Evolutionary conservation across 108 stramenopile species (phyloP), one percentile per base, ranked within the genome.

Genomic region (Chaetoceros muelleri): DNA sequence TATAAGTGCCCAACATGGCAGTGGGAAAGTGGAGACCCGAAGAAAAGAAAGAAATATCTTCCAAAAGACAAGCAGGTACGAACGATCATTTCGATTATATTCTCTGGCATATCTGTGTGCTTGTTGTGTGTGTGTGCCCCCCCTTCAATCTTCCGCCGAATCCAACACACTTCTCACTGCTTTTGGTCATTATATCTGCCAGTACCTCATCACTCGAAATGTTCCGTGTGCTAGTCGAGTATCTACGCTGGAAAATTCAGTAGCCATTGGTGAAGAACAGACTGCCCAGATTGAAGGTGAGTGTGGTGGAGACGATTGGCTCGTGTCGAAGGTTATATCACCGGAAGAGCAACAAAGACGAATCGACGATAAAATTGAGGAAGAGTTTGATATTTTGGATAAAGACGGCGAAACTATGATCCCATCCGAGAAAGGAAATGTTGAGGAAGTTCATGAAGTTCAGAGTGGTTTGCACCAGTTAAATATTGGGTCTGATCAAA

Each of bases 1-100:
- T 84, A 73, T 64, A 73, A 73, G 40, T 95, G 93, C 62, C 96
- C 96, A 20, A 89, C 94, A n/a, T 98, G 96, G 96, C 60, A 64
- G 10, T 97, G 93, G 95, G 86, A 89, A 60, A 27, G 51, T 2
- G 90, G 90, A 34, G 93, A 85, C 31, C 72, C 82, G 0, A 55
- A 57, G n/a, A 58, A 56, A 25, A 47, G 58, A 2, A 85, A 86
- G 54, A 58, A 69, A 0, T 83, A 87, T 54, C 61, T 95, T 17
- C 94, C 94, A 7, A 31, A 46, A 21, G 44, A 44, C 18, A 44
- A 57, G 20, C 34, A 57, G 56, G 44, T 31, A 16, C 29, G 44
- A n/a, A n/a, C n/a, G n/a, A n/a, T n/a, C n/a, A 29, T 55, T 58
- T 46, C 16, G 25, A 24, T 24, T 24, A 40, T 40, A 40, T 40